Evolutionary conservation across 345 rosid species (phyloP), one percentile per base, ranked within the genome.

Genomic region (Streptanthus diversifolius): DNA sequence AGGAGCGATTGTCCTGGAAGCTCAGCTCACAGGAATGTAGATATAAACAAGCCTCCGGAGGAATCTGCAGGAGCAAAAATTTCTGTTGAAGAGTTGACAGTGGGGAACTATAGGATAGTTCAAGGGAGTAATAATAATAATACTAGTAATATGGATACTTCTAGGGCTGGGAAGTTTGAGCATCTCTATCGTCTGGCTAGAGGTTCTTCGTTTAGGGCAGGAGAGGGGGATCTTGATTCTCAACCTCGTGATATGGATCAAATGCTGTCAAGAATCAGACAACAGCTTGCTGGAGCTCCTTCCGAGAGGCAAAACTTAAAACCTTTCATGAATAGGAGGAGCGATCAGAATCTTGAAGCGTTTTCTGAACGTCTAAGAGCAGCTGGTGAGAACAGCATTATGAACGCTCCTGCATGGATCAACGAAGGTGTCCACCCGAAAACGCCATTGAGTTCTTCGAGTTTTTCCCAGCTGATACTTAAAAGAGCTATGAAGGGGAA

Each of bases 401-500:
- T 64, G 72, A 77, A 72, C 14, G 80, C 59, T 70, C 74, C 79
- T 65, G 69, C 73, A 12, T 52, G 63, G 71, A 57, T 77, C 9
- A 66, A 13, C 25, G 80, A 47, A 22, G 65, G 64, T 74, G 21
- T 40, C 39, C 81, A 74, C 2, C n/a, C 72, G 72, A 86, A 82
- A 43, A 57, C 75, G 27, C 56, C 68, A 0, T 75, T 69, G 61
- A 45, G 66, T 24, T 54, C 75, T 18, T 63, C 84, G 4, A 72
- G 77, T 65, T 79, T 82, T 44, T 79, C 87, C 68, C 85, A 77
- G 76, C 65, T 77, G 27, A 73, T 66, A 72, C 70, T 63, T 14
- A 79, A 80, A 71, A 77, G 79, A 61, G 77, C 67, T 62, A 59
- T 66, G 70, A 81, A 83, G 65, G 89, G 88, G 76, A 88, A 86